phyloP scores from a whole-genome alignment of 345 rosid genomes.

The Lepidium aucheri region DNA sequence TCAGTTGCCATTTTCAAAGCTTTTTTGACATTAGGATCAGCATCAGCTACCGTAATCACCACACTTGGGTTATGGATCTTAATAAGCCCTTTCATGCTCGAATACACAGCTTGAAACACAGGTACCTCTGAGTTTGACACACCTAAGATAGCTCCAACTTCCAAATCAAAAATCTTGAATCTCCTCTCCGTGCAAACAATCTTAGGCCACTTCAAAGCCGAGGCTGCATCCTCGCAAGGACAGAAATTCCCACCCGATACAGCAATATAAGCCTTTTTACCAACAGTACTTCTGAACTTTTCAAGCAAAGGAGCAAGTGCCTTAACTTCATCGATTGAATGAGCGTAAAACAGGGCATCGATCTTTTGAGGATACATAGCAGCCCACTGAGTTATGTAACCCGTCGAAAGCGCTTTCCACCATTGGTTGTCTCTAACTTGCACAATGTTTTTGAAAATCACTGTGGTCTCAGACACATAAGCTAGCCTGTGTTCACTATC shows the following conservation, averaged over 20 bases:
- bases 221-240: conserved; percentile 75
- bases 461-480: conserved; percentile 91
- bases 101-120: conserved; percentile 71
- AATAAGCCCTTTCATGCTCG: conserved; percentile 90
- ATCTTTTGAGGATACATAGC: conserved; percentile 91
- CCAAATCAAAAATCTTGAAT: conserved; percentile 85
- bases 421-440: conserved; percentile 94
- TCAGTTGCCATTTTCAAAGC: conserved; percentile 86
- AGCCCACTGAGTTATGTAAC: conserved; percentile 95
- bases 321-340: conserved; percentile 65
- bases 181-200: conserved; percentile 72
- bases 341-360: conserved; percentile 89
- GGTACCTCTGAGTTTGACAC: conserved; percentile 80
- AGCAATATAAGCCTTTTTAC: conserved; percentile 81
- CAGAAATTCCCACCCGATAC: conserved; percentile 83
- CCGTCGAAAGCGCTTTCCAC: conserved; percentile 88
- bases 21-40: conserved; percentile 70
- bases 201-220: conserved; percentile 69
- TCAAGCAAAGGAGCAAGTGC: conserved; percentile 72
- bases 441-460: conserved; percentile 86
- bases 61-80: conserved; percentile 90
- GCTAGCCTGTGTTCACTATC: conserved; percentile 98
- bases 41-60: conserved; percentile 68
- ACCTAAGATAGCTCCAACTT: conserved; percentile 53
- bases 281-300: conserved; percentile 74